Percentiles rank a stretch among this genome's conserved stretches.
These are phyloP conservation scores for Penicillium griseofulvum DNA, from an alignment of 2,329 filamentous ascomycete species.

Conservation along the genomic window DNA sequence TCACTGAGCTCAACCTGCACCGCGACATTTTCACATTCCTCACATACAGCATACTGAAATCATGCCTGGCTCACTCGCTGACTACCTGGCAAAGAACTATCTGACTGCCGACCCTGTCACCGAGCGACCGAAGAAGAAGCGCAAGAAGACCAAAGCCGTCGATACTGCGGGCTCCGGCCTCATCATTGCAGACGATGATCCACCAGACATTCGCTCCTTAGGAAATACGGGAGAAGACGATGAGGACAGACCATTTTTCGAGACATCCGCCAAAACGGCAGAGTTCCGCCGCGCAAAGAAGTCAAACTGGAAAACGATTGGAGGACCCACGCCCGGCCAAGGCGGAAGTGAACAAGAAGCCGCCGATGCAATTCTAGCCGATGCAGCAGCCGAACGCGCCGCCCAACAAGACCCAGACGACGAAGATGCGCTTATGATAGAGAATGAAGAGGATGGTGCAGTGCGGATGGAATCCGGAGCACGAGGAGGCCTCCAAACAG, in stretches of 20 bases:
- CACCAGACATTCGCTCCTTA: conserved; percentile 34
- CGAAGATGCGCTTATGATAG: conserved; percentile 48
- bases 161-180: conserved; percentile 43
- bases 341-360: conserved; percentile 53
- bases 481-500: conserved; percentile 81
- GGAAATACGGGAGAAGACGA: conserved; percentile 32
- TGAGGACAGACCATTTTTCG: conserved; percentile 36
- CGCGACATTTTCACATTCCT: background rate
- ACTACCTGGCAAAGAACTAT: conserved; percentile 90
- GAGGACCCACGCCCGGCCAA: conserved; percentile 33
- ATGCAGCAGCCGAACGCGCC: conserved; percentile 65
- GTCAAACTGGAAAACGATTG: conserved; percentile 74
- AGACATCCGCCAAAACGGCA: conserved; percentile 28
- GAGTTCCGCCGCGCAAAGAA: conserved; percentile 73
- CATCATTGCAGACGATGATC: conserved; percentile 44
- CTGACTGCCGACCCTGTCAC: conserved; percentile 62
- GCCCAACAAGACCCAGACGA: conserved; percentile 48
- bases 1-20: conserved; percentile 6
- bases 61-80: conserved; percentile 57
- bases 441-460: conserved; percentile 39
- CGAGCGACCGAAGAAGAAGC: conserved; percentile 55
- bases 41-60: background rate
- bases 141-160: conserved; percentile 52
- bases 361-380: conserved; percentile 75
- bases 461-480: conserved; percentile 85